A percentile compares a stretch with the other conserved stretches of the same genome.
These are phyloP conservation scores for Neonectria magnoliae DNA, from an alignment of 2,329 filamentous ascomycete genomes.

Conservation along the genomic window DNA sequence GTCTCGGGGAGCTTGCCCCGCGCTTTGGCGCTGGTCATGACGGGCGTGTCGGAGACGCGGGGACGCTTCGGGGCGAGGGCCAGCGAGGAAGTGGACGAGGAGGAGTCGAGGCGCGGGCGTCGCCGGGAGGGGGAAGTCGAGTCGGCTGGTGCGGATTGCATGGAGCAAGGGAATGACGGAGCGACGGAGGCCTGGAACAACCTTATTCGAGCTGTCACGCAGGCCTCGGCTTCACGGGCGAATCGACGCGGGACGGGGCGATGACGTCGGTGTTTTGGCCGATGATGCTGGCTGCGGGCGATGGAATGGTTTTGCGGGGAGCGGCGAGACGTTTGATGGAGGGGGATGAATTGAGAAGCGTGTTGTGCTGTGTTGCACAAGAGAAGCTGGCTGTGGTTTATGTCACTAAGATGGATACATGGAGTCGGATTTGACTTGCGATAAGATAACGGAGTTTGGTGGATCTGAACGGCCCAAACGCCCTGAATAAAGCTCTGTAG, in stretches of 20 bases:
- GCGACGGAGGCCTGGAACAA: constrained; percentile 42
- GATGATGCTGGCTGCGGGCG: neutral
- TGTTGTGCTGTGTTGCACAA: neutral
- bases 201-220: constrained; percentile 40
- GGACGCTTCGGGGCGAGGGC: constrained; percentile 46
- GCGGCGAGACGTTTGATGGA: constrained; percentile 4
- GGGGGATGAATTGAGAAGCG: neutral
- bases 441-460: constrained; percentile 42
- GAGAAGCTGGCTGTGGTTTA: constrained; percentile 13
- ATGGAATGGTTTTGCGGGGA: neutral
- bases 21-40: constrained; percentile 50
- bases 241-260: constrained; percentile 14
- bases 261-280: neutral
- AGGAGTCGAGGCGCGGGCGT: constrained; percentile 50
- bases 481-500: neutral
- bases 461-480: constrained; percentile 3
- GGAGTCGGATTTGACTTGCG: constrained; percentile 12
- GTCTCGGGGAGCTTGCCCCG: constrained; percentile 53
- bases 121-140: constrained; percentile 50
- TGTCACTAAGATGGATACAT: constrained; percentile 29
- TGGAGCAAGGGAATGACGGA: constrained; percentile 32
- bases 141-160: constrained; percentile 47
- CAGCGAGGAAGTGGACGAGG: constrained; percentile 44
- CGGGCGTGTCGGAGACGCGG: constrained; percentile 41
- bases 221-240: constrained; percentile 39